A percentile compares a stretch with the other conserved stretches of the same genome.
Evolutionary conservation across 2,329 filamentous ascomycete genomes (phyloP).

Genomic region (Rutstroemia sp.): DNA sequence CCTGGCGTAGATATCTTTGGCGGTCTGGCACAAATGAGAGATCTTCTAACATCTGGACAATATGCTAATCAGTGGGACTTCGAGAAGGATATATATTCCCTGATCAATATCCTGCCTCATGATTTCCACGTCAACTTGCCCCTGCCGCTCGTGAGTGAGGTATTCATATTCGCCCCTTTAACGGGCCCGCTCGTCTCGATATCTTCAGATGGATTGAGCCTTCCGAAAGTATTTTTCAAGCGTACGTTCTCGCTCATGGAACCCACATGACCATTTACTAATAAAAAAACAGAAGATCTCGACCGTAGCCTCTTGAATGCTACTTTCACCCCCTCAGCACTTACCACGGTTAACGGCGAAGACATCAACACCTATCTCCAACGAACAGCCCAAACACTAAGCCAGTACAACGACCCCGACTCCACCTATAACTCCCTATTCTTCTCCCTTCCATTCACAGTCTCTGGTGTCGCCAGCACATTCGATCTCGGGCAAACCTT

Average conservation of each 20-base stretch:
- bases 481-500: slow-evolving; percentile 30
- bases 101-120: slow-evolving; percentile 46
- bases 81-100: slow-evolving; percentile 42
- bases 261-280: background rate
- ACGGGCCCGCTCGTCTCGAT: slow-evolving; percentile 45
- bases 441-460: slow-evolving; percentile 17
- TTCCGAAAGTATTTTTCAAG: slow-evolving; percentile 49
- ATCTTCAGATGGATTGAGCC: slow-evolving; percentile 47
- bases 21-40: slow-evolving; percentile 33
- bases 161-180: slow-evolving; percentile 21
- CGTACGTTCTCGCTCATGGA: slow-evolving; percentile 22
- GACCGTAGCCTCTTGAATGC: slow-evolving; percentile 2
- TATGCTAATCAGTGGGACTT: slow-evolving; percentile 43
- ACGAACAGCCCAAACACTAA: slow-evolving; percentile 32
- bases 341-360: slow-evolving; percentile 47
- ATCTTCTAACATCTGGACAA: slow-evolving; percentile 11
- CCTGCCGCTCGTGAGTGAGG: slow-evolving; percentile 41
- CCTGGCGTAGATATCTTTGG: slow-evolving; percentile 30
- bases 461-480: slow-evolving; percentile 22
- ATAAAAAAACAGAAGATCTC: slow-evolving; percentile 12
- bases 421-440: slow-evolving; percentile 35
- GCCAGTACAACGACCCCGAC: slow-evolving; percentile 32
- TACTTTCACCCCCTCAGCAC: slow-evolving; percentile 37
- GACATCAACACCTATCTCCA: slow-evolving; percentile 41
- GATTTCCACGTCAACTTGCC: slow-evolving; percentile 57